These are phyloP conservation scores for Solanum hybrid DNA, from an alignment of 305 asterid genomes.

Conservation along the genomic window DNA sequence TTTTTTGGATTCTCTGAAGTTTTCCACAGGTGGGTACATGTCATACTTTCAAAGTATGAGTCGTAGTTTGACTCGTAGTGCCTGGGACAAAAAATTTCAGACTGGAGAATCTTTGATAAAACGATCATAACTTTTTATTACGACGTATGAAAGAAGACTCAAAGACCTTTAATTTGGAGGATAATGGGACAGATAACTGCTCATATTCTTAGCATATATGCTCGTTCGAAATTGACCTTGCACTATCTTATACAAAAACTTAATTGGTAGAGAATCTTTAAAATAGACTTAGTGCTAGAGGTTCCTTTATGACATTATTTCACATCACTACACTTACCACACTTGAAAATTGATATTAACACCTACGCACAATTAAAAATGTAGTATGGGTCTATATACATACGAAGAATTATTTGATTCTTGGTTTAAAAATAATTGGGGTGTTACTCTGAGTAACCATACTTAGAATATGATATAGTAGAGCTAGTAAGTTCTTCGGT, in stretches of 20 bases:
- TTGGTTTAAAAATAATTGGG: neutral
- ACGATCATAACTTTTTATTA: neutral
- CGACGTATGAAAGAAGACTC: neutral
- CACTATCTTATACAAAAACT: neutral
- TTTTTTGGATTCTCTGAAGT: neutral
- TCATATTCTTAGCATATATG: neutral
- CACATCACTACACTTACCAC: neutral
- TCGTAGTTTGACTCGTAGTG: neutral
- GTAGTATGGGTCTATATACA: neutral
- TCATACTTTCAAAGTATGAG: neutral
- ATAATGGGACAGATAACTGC: neutral
- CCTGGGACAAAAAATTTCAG: neutral
- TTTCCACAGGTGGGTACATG: neutral
- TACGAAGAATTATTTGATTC: neutral
- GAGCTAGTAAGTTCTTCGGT: neutral
- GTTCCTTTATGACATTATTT: neutral
- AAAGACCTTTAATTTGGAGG: neutral
- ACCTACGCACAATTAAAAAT: neutral
- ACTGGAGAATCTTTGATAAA: neutral
- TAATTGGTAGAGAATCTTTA: neutral
- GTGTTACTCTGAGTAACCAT: neutral
- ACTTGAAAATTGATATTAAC: too few species aligned
- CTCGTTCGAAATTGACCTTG: neutral
- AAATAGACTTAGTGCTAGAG: neutral
- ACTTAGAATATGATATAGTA: neutral